Base-by-base conservation (phyloP, 208 protist species). In the Wallacemonas collosoma region DNA sequence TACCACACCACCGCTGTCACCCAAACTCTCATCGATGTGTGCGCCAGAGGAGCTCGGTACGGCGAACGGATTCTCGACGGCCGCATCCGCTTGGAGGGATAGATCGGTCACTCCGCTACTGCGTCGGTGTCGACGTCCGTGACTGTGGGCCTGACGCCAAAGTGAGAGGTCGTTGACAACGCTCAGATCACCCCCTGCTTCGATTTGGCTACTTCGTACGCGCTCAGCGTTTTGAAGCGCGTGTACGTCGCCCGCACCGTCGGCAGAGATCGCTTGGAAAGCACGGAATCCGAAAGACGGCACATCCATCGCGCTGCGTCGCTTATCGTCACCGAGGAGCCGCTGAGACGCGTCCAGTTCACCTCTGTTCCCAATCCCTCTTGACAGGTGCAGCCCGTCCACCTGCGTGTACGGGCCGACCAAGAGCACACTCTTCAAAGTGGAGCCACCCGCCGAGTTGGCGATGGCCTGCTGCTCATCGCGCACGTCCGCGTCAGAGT, bases 331-430 rank as follows among this genome's bases (percentile, higher is more conserved):
- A 38, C 38, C 12, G 7, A 17, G 14, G 15, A 56, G 51, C 15
- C 14, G 56, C 17, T 6, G 56, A n/a, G 8, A 15, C 8, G 38
- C 56, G 43, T 62, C 56, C 5, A 26, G 26, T 26, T 40, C 56
- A 56, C 45, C 53, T 6, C 9, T 6, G 53, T 36, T 1, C 14
- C 53, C 53, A 6, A 0, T 26, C 26, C 26, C 26, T 26, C 26
- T 26, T 0, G 26, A 26, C 26, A 26, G 26, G 26, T 26, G 26
- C 26, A 26, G 26, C 26, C 26, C 26, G 26, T 26, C 26, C 26
- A 26, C 26, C n/a, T n/a, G 51, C 17, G 72, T 81, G 47, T 76
- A 70, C 8, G 77, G 74, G 4, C 55, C 57, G 54, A 88, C 73
- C 12, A 73, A 54, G 4, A 81, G 75, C 44, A 88, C 26, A 45